Conservation (phyloP, 148 eudicot genomes). For the Polygonum maritimum region DNA sequence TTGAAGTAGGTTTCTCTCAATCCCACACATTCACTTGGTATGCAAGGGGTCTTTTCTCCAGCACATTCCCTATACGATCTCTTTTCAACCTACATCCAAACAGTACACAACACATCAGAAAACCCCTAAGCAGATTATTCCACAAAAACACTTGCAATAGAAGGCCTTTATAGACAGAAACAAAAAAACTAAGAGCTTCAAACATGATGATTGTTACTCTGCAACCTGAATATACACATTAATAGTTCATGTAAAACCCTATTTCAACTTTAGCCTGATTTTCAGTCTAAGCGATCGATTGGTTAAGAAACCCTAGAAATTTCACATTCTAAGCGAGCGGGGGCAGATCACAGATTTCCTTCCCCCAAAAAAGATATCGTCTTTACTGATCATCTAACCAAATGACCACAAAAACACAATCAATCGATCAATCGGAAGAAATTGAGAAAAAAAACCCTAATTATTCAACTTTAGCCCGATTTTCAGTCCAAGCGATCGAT, state of each 20-base stretch:
- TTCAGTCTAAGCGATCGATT: background rate
- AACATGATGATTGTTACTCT: background rate
- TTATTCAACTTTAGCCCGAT: background rate
- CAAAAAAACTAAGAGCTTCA: background rate
- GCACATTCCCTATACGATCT: conserved; percentile 74
- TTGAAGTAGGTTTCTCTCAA: conserved; percentile 86
- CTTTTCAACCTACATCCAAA: conserved; percentile 50
- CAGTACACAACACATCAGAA: conserved; percentile 10
- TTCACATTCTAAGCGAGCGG: background rate
- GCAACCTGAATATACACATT: background rate
- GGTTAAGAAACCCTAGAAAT: conserved; percentile 4
- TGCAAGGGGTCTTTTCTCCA: conserved; percentile 64
- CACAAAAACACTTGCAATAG: background rate
- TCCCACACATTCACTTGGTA: conserved; percentile 86
- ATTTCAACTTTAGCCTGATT: background rate
- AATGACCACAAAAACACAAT: background rate
- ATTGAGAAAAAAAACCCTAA: conserved; percentile 8
- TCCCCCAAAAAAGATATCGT: background rate
- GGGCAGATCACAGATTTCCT: background rate
- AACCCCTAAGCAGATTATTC: background rate
- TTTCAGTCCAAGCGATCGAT: background rate
- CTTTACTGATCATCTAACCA: background rate
- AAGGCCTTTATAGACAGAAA: background rate
- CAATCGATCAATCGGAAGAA: background rate
- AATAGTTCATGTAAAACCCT: background rate